Base-by-base conservation (phyloP, 257 asterid genomes). In the Solanum piurae region DNA sequence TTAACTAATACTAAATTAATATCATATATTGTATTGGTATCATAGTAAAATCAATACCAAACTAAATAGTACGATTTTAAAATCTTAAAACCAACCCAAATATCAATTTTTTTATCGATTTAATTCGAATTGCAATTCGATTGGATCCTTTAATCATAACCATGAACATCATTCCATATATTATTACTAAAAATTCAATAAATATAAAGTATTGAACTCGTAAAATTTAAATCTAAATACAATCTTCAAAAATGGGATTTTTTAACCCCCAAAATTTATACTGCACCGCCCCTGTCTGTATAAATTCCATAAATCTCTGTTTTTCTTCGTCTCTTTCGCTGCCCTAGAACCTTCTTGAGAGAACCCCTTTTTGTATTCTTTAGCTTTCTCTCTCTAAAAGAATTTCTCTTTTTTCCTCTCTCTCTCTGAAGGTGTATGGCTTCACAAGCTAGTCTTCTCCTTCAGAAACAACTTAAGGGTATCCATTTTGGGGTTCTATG, bases 391-490 rank as follows among this genome's bases (percentile, higher is more conserved):
- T 89, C 88, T 49, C 44, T 4, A 34, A 27, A 34, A 40, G 44
- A 86, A 25, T 37, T 27, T 25, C 66, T 18, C 42, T n/a, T 44
- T 13, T 25, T 7, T 42, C 1, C 42, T 38, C 3, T 3, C 58
- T 40, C 55, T 77, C 21, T 75, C 84, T 79, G 84, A 79, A 79
- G 84, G 60, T 86, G 64, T 42, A 96, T 96, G 99, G 98, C 96
- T 83, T 93, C 99, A 85, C 99, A 97, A 89, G 99, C 94, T 72
- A 95, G 92, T 90, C 98, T 97, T 60, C 98, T 97, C 82, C 98
- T 97, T 34, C 99, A 97, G 86, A 97, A 97, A 87, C 99, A 97
- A 93, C 99, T 97, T 25, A 95, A 93, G 90, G 99, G 99, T 97
- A 84, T 12, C 20, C 89, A 87, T 33, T 33, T 76, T 36, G 83